Percentiles rank a stretch among this genome's conserved stretches.
phyloP scores from a whole-genome alignment of 2,329 filamentous ascomycete species.

The Monosporascus cannonballus region DNA sequence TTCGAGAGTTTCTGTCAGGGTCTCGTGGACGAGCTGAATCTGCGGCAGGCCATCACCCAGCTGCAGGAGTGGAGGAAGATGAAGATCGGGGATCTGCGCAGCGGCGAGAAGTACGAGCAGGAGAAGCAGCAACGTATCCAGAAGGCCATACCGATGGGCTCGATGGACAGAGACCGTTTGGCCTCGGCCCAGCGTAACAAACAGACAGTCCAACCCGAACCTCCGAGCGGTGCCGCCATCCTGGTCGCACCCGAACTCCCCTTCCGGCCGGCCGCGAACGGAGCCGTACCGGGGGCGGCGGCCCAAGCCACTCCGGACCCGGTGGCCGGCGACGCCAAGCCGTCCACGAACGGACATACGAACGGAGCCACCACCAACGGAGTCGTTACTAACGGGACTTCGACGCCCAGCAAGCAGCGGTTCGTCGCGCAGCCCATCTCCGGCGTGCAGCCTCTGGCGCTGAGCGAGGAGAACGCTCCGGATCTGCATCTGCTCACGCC shows the following conservation, averaged over 20 bases:
- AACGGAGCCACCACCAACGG: conserved; percentile 24
- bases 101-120: conserved; percentile 85
- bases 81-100: conserved; percentile 76
- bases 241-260: conserved; percentile 76
- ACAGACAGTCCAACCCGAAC: conserved; percentile 61
- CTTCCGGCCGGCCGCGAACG: conserved; percentile 42
- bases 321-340: conserved; percentile 47
- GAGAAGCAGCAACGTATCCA: conserved; percentile 77
- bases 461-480: conserved; percentile 69
- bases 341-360: conserved; percentile 45
- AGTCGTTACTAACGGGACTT: conserved; percentile 34
- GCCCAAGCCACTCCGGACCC: conserved; percentile 17
- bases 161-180: conserved; percentile 75
- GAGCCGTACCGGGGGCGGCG: conserved; percentile 16
- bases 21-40: conserved; percentile 82
- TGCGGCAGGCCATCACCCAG: conserved; percentile 83
- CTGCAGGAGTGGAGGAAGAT: conserved; percentile 89
- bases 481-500: conserved; percentile 81
- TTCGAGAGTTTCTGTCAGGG: conserved; percentile 83
- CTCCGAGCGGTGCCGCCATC: conserved; percentile 66
- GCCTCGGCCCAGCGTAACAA: conserved; percentile 65
- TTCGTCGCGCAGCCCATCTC: conserved; percentile 50
- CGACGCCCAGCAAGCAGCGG: conserved; percentile 42
- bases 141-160: conserved; percentile 64
- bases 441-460: conserved; percentile 56